Base-by-base conservation (phyloP, 208 protist species). In the Acanthamoeba triangularis region DNA sequence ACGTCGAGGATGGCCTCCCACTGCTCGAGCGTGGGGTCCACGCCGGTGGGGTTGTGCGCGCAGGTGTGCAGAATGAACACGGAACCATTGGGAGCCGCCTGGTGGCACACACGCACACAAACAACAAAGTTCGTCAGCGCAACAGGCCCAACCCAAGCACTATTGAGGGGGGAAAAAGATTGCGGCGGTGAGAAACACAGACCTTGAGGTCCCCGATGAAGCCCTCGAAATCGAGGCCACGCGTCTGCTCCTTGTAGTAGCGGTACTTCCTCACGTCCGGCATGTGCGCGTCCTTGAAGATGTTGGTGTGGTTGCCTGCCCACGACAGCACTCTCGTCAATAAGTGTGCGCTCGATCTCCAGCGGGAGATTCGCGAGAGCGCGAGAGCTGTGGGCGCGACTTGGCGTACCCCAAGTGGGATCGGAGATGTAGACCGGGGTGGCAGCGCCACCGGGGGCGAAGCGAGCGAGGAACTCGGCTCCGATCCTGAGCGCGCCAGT, bases 11-110 rank as follows among this genome's bases (percentile, higher is more conserved):
- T 99, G 44, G 97, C 85, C n/a, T 97, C 93, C 99, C 99, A 99
- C 97, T 99, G 98, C 44, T 97, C 98, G 16, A 96, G 90, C 6
- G 99, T 99, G 72, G 99, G 99, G 96, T 99, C 99, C 7, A 99
- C 98, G 52, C 99, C 99, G 25, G 99, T 99, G 90, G 99, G 99
- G 97, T 99, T 99, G 98, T 99, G 99, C 18, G 99, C 99, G 96
- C 99, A 99, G 25, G 98, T 97, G 96, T 99, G 99, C 52, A 99
- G 96, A 30, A 99, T 72, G 37, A 99, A 97, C 11, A 99, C 97
- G 49, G 98, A 99, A 30, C 98, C 97, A 25, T 98, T 96, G 44
- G 95, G 96, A 33, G 95, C 93, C 11, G 78, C 94, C 44, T 65
- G 35, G 47, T 98, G 67, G 44, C 44, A 49, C 44, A 49, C 41